phyloP scores from a whole-genome alignment of 1,284 basidiomycete genomes.

The Cryptococcus jaspeensis region DNA sequence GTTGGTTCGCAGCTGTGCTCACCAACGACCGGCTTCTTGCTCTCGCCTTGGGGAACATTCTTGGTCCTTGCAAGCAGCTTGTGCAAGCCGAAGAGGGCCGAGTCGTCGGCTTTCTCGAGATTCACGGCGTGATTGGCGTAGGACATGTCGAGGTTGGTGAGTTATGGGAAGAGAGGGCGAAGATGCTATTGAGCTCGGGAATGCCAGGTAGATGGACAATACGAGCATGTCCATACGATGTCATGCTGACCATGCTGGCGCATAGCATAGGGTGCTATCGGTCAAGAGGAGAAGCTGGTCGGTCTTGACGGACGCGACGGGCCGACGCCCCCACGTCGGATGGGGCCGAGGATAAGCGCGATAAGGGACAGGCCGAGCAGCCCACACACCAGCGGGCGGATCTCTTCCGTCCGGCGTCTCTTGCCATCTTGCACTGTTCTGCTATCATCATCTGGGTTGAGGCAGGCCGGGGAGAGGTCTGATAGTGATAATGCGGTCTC shows the following conservation, averaged over 20 bases:
- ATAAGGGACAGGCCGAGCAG: no score
- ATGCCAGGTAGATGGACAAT: no score
- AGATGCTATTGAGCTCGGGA: neutral
- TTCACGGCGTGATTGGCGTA: slow-evolving; percentile 18
- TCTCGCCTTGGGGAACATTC: slow-evolving; percentile 10
- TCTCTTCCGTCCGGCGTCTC: slow-evolving; percentile 2
- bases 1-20: neutral
- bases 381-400: neutral
- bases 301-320: neutral
- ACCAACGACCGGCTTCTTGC: slow-evolving; percentile 22
- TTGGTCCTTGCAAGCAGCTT: slow-evolving; percentile 21
- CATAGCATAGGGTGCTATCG: neutral
- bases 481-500: no score
- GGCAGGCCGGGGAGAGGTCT: no score
- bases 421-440: no score
- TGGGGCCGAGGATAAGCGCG: no score
- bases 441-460: no score
- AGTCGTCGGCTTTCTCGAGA: slow-evolving; percentile 6
- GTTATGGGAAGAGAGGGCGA: neutral
- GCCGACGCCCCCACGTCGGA: neutral
- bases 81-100: slow-evolving; percentile 19
- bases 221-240: neutral
- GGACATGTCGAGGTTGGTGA: slow-evolving; percentile 8
- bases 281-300: neutral
- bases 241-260: no score